Evolutionary conservation across 1,139 yeast species (phyloP), one percentile per base, ranked within the genome.

Genomic region (Blastobotrys elegans): DNA sequence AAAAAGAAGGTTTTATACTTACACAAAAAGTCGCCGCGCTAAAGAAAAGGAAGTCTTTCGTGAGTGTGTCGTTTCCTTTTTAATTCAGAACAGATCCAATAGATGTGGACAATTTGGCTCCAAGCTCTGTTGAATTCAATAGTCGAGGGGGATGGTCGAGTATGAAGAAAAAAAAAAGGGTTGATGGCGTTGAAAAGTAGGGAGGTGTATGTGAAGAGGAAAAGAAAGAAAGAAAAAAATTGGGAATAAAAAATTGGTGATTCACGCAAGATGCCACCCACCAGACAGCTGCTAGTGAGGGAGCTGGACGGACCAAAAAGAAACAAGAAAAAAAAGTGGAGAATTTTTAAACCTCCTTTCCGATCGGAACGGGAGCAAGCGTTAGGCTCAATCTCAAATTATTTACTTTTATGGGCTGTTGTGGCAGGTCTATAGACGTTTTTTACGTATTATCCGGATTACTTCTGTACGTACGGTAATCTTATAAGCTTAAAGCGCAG

Each of bases 51-150:
- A 18, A 34, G 38, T n/a, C n/a, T n/a, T n/a, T n/a, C n/a, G n/a
- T n/a, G n/a, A n/a, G n/a, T n/a, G n/a, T n/a, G n/a, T n/a, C n/a
- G n/a, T n/a, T n/a, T n/a, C n/a, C n/a, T n/a, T n/a, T n/a, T n/a
- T 24, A 34, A 34, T 34, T 34, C 24, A 13, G 17, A 34, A 34
- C 38, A 34, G 13, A 4, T 17, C 18, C 38, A 34, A 34, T 34
- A 34, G 38, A 21, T 24, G 38, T 24, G 16, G 13, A 24, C 27
- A 24, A 24, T 24, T 24, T 24, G 27, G 27, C 10, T 24, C 27
- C 27, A 24, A 24, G 27, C 27, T 6, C 8, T 5, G 27, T 24
- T 24, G 27, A 24, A 24, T 24, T 24, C 27, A 24, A 24, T 24
- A 24, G 37, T 33, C 20, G 35, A 31, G 20, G n/a, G 11, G 31